A percentile compares a stretch with the other conserved stretches of the same genome.
Conservation (phyloP, 257 asterid genomes). For the Petunia secreta region DNA sequence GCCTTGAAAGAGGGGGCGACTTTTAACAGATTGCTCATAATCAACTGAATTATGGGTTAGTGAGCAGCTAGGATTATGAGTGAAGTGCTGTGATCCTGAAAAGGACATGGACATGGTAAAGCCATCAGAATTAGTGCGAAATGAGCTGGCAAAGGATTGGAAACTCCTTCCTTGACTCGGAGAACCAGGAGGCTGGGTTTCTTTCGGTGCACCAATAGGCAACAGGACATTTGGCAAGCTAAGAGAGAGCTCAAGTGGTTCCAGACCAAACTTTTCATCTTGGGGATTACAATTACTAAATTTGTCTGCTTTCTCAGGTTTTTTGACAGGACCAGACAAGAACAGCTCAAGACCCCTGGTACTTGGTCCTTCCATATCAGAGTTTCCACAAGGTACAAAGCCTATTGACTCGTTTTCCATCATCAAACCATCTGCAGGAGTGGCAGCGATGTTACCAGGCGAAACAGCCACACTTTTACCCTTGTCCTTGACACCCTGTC, state of each 20-base stretch:
- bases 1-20: slow-evolving; percentile 92
- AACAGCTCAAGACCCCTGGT: slow-evolving; percentile 77
- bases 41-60: slow-evolving; percentile 70
- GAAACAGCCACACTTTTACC: slow-evolving; percentile 62
- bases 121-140: slow-evolving; percentile 81
- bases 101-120: slow-evolving; percentile 91
- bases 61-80: slow-evolving; percentile 98
- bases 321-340: slow-evolving; percentile 72
- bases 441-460: slow-evolving; percentile 39
- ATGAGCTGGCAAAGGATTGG: slow-evolving; percentile 88
- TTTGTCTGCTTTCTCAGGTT: slow-evolving; percentile 59
- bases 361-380: slow-evolving; percentile 73
- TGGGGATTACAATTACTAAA: slow-evolving; percentile 50
- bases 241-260: slow-evolving; percentile 94
- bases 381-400: slow-evolving; percentile 44
- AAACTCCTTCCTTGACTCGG: slow-evolving; percentile 87
- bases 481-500: slow-evolving; percentile 60
- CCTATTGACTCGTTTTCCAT: slow-evolving; percentile 50
- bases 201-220: slow-evolving; percentile 69
- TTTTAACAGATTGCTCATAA: slow-evolving; percentile 87
- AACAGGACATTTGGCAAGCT: slow-evolving; percentile 92
- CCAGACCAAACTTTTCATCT: slow-evolving; percentile 86
- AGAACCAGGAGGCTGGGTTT: slow-evolving; percentile 69
- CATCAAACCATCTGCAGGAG: slow-evolving; percentile 47
- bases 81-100: slow-evolving; percentile 93